A percentile compares a stretch with the other conserved stretches of the same genome.
Evolutionary conservation across 176 grass and related monocot genomes (phyloP).

Genomic region (Musa acuminata): DNA sequence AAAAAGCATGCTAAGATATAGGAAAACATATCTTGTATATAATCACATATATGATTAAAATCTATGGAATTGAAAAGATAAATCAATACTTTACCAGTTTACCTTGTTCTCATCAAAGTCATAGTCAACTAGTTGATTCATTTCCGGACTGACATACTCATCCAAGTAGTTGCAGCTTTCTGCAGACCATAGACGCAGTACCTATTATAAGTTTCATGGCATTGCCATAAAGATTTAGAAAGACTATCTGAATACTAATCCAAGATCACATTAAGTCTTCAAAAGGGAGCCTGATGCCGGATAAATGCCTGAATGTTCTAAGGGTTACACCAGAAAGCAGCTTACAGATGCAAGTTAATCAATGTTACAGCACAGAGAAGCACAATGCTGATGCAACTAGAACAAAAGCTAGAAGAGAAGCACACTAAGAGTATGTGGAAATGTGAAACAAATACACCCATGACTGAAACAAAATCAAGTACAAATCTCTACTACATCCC

Average conservation of each 20-base stretch:
- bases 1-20: background rate
- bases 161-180: conserved; percentile 70
- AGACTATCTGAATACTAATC: no score
- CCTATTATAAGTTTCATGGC: conserved; percentile 28
- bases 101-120: conserved; percentile 99
- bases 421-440: no score
- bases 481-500: no score
- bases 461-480: no score
- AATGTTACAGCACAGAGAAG: no score
- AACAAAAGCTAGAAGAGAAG: no score
- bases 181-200: conserved; percentile 80
- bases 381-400: no score
- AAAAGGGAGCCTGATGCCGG: background rate
- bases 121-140: conserved; percentile 52
- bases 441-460: no score
- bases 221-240: background rate
- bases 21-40: background rate
- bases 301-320: background rate
- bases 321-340: no score
- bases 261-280: no score
- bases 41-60: background rate
- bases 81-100: conserved; percentile 11
- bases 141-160: conserved; percentile 52
- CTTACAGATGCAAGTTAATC: no score
- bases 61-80: background rate